Evolutionary conservation across 768 basidiomycete species (phyloP).

Genomic region (Termitomyces sp.): DNA sequence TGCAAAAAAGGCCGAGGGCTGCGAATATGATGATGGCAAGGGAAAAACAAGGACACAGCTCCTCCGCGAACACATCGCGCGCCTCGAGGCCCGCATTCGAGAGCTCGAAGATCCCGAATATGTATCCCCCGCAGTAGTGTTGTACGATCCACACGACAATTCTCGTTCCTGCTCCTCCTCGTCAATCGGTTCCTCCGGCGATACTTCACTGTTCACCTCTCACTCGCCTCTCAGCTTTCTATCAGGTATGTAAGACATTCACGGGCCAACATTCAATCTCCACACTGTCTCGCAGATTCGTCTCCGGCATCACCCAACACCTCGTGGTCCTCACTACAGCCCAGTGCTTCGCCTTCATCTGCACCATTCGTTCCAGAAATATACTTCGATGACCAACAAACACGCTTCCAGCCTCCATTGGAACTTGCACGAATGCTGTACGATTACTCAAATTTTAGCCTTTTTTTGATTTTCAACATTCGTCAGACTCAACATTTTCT

Average conservation of each 20-base stretch:
- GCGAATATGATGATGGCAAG: conserved; percentile 83
- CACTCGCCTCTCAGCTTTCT: conserved; percentile 48
- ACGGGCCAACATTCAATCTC: neutral
- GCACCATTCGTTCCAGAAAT: conserved; percentile 42
- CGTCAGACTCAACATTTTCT: conserved; percentile 65
- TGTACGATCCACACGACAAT: conserved; percentile 63
- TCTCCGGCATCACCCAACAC: conserved; percentile 44
- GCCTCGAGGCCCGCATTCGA: conserved; percentile 64
- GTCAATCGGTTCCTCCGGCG: conserved; percentile 48
- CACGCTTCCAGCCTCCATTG: conserved; percentile 41
- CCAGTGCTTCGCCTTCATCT: conserved; percentile 46
- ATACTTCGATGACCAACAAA: conserved; percentile 46
- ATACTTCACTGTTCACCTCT: conserved; percentile 45
- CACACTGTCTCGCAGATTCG: conserved; percentile 23
- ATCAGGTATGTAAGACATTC: conserved; percentile 33
- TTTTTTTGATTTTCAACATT: conserved; percentile 11
- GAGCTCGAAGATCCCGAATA: conserved; percentile 77
- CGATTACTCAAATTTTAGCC: conserved; percentile 18
- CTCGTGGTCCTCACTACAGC: conserved; percentile 43
- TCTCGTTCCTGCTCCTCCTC: conserved; percentile 52
- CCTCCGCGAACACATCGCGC: conserved; percentile 70
- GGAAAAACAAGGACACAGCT: conserved; percentile 79
- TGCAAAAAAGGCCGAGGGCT: conserved; percentile 69
- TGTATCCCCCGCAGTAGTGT: conserved; percentile 57
- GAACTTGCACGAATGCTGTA: conserved; percentile 69